Percentiles rank a stretch among this genome's conserved stretches.
Evolutionary conservation across 228 moss, liverwort and hornwort species (phyloP).

Genomic region (Sphagnum fallax): DNA sequence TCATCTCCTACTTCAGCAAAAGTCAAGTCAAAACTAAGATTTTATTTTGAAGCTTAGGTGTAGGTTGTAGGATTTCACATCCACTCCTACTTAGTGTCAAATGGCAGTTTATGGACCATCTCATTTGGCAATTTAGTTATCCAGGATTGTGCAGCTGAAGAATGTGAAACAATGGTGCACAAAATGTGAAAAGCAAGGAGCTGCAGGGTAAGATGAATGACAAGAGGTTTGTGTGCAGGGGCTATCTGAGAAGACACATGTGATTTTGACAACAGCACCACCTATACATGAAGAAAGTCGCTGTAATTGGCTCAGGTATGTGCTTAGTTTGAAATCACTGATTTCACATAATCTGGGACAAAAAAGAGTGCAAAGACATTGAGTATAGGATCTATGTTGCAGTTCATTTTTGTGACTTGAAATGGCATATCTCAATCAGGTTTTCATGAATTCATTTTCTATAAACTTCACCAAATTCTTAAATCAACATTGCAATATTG

Average conservation of each 20-base stretch:
- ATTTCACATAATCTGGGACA: no score
- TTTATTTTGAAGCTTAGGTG: not conserved
- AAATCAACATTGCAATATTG: not conserved
- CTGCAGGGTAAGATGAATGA: not conserved
- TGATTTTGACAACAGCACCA: slow-evolving; percentile 79
- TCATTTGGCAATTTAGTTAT: no score
- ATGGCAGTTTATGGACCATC: not conserved
- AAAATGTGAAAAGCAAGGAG: not conserved
- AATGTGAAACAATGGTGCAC: no score
- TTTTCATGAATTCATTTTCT: no score
- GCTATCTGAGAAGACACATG: slow-evolving; percentile 67
- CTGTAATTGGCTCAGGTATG: slow-evolving; percentile 24
- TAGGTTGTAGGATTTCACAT: not conserved
- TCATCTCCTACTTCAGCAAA: not conserved
- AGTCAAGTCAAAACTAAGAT: not conserved
- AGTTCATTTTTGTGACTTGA: no score
- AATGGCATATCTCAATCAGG: no score
- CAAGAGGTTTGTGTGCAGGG: slow-evolving; percentile 22
- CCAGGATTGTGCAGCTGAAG: no score
- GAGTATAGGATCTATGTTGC: no score
- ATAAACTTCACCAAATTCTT: no score
- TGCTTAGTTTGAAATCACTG: no score
- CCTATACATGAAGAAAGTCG: slow-evolving; percentile 63
- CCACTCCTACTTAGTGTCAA: not conserved
- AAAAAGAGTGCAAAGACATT: no score